Base-by-base conservation (phyloP, 2,329 filamentous ascomycete genomes). In the Coleophoma crateriformis region DNA sequence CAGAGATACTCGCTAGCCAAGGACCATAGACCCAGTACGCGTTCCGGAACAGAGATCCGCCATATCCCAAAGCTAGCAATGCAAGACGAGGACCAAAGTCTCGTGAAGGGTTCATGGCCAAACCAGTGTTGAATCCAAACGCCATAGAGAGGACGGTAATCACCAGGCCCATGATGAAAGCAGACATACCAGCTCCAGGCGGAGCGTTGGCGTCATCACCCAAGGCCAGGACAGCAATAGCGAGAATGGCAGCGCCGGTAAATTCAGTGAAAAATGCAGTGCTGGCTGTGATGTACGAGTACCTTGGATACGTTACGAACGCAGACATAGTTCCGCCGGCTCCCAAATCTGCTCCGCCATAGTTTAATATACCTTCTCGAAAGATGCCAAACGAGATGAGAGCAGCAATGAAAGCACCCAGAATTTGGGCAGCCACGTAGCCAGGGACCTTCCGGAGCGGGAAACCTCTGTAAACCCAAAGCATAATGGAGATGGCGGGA, bases 371-470 rank as follows among this genome's bases (percentile, higher is more conserved):
- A 15, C 65, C 64, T 7, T 68, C 68, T 15, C 66, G 58, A 58
- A 69, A 75, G 19, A 75, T 49, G 3, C 67, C 68, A 51, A 71
- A 74, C 1, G 76, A 70, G 22, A 74, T 64, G 37, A 76, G 61
- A n/a, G 63, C 65, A 1, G 77, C 77, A 32, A 71, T 60, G 42
- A 81, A 73, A 1, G 75, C 76, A 2, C 71, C 77, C 0, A 81
- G 58, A 48, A 79, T 68, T 54, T 81, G 78, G 5, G 76, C 75
- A 2, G 69, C 53, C 8, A 76, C 69, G 58, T 80, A 81, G 7
- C 72, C 65, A 3, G 72, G 65, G 27, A 77, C 70, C 61, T 77
- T 75, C 11, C 68, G 61, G 55, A 75, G 72, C 0, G 77, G 78
- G 32, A 81, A 78, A 3, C 75, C 75, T 40, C 75, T 72, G 56